Evolutionary conservation across 78 protist genomes (phyloP), one percentile per base, ranked within the genome.

Genomic region (Paratrimastix pyriformis): DNA sequence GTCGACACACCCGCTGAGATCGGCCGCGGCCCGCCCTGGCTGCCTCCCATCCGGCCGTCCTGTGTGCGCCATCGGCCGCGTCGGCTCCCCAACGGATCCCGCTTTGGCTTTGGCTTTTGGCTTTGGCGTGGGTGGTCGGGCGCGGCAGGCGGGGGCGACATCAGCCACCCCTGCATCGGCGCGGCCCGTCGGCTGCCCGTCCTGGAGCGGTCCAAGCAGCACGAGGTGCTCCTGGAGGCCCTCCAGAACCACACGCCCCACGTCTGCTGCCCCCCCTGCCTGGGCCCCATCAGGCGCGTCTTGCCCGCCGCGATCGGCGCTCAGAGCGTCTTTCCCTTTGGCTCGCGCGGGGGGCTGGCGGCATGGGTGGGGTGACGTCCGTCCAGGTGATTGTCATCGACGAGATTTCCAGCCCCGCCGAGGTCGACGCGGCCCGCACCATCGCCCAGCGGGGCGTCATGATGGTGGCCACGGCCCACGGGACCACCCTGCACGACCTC

Each of bases 381-480:
- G 48, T 7, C 24, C 48, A 65, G 11, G 72, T 65, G n/a, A 42
- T 65, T 8, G 37, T 65, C 35, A 15, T 39, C 9, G 72, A 65
- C 54, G 72, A 65, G 72, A 65, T 65, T 9, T 39, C 52, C 5
- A 29, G 54, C 13, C 24, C 3, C 54, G 24, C 3, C n/a, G 72
- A 65, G 52, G 72, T 42, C 2, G 52, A 65, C 38, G 72, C 72
- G 52, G 37, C 37, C 26, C 72, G 72, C 3, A 65, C 72, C 24
- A 65, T 65, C 43, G 37, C 30, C 9, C 52, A 65, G 72, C n/a
- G 72, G 15, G 72, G 72, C 1, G 37, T 65, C 38, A 32, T 9
- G 35, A 39, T 65, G 37, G 37, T 65, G 43, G 72, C 52, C 5
- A 15, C 72, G 1, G 66, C 43, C n/a, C 66, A 59, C 43, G 66